Base-by-base conservation (phyloP, 2,329 filamentous ascomycete species). In the Talaromyces verruculosus region DNA sequence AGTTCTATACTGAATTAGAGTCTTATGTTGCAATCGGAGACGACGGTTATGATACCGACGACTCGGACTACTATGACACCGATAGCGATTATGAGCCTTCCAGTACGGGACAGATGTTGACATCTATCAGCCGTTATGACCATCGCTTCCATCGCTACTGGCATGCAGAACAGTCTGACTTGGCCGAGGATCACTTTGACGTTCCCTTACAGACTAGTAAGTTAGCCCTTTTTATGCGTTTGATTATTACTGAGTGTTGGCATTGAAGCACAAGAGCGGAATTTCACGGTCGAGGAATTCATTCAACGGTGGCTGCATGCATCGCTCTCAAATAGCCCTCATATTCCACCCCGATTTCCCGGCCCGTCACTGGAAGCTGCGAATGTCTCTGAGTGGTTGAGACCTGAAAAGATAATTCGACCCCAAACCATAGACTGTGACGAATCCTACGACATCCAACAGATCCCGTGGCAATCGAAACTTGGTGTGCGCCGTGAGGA, bases 221-320 rank as follows among this genome's bases (percentile, higher is more conserved):
- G 30, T 63, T 35, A 1, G 17, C 63, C 6, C 37, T 49, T 37
- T 28, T 30, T 15, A 15, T 19, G 58, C 22, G 2, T 43, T 19
- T 19, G 33, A 35, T 33, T 22, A 43, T 77, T n/a, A n/a, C 39
- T 64, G 22, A 62, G 15, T 55, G 30, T 61, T 39, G 25, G 15
- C 47, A 6, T 59, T 47, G 43, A 65, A 74, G 78, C 77, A 30
- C 75, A 77, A 62, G 79, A 81, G 68, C 71, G 75, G 15, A 81
- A 81, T 60, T 70, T 80, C 45, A 78, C 75, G 3, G 72, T 81
- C 57, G 77, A 79, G n/a, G 76, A 80, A 67, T 81, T 81, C 64
- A 78, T 81, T 45, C 69, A 74, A 39, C 77, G 77, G 19, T 80
- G 79, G 79, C 70, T 79, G 30, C 67, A 73, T n/a, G 72, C 75